Base-by-base conservation (phyloP, 352 stramenopile species). In the Nothophytophthora sp. region DNA sequence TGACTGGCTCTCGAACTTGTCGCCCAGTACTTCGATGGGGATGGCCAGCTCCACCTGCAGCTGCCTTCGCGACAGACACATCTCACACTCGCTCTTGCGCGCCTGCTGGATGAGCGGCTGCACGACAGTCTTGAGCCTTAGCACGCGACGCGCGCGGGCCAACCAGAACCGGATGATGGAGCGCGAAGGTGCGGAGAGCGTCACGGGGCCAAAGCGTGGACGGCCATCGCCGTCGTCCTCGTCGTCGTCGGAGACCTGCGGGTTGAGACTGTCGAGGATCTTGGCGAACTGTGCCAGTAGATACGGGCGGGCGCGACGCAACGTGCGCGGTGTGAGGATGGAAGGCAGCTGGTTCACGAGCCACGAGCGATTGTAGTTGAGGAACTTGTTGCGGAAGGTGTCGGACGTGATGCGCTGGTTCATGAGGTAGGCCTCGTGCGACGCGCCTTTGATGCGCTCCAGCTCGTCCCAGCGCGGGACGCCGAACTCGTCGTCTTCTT, bases 321-420 rank as follows among this genome's bases (percentile, higher is more conserved):
- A 54, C 8, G 93, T 98, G 9, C 95, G 81, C 10, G 96, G 96
- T 30, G 96, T 99, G 0, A 99, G 69, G 46, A 99, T 97, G 25
- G 86, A 93, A 11, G 96, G 96, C 12, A 99, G 74, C 48, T 99
- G 91, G 18, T 83, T 76, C n/a, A 99, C 87, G 35, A 99, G 81
- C 96, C 96, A 99, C n/a, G 88, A 82, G 4, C 95, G 80, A 53
- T 99, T 99, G 80, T 99, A 98, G 61, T 97, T 92, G 16, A 99
- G 78, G 63, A 99, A 99, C 61, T 98, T 99, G 73, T 96, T 97
- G 12, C 96, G 88, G 65, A 99, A 99, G 5, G 94, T 98, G 50
- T 99, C 96, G 13, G 77, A 95, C 18, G 95, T 97, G 55, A 99
- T 97, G 12, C 90, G 79, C 67, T 98, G 92, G 67, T 99, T 98